Evolutionary conservation across 768 basidiomycete species (phyloP).

Genomic region (Boletus fagicola): DNA sequence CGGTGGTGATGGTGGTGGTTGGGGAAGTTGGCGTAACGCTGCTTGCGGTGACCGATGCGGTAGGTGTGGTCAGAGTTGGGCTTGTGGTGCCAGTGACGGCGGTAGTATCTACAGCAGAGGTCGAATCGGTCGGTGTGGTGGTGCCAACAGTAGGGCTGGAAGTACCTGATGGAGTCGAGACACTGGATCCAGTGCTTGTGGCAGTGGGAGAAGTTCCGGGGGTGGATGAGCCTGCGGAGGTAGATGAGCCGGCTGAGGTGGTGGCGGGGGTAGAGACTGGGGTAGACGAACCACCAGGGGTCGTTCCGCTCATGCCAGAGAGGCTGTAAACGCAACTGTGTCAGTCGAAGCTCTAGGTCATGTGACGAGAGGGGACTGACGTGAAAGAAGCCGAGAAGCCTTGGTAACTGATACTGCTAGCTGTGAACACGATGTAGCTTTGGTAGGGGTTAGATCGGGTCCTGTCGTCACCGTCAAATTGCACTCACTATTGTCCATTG

Average conservation of each 20-base stretch:
- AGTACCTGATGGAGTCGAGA: constrained; percentile 19
- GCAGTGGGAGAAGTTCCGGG: constrained; percentile 2
- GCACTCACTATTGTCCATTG: constrained; percentile 53
- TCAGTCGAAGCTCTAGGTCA: neutral
- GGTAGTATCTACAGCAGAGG: neutral
- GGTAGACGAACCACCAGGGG: constrained; percentile 23
- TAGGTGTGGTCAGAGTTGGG: constrained; percentile 30
- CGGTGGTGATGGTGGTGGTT: constrained; percentile 29
- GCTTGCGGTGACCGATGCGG: constrained; percentile 35
- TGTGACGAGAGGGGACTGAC: constrained; percentile 35
- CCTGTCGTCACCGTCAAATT: neutral
- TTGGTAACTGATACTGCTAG: constrained; percentile 34
- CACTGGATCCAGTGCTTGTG: neutral
- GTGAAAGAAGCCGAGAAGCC: constrained; percentile 56
- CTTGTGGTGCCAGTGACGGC: constrained; percentile 27
- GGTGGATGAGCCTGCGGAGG: constrained; percentile 14
- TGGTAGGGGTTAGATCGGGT: constrained; percentile 1
- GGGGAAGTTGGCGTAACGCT: constrained; percentile 1
- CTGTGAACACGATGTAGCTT: constrained; percentile 64
- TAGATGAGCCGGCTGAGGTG: constrained; percentile 11
- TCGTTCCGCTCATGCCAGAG: constrained; percentile 56
- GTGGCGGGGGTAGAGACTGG: constrained; percentile 5
- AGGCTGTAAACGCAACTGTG: constrained; percentile 39
- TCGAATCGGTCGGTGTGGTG: constrained; percentile 11
- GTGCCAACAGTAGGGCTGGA: constrained; percentile 4